Evolutionary conservation across 106 monocot genomes (phyloP).

Genomic region (Acorus gramineus): DNA sequence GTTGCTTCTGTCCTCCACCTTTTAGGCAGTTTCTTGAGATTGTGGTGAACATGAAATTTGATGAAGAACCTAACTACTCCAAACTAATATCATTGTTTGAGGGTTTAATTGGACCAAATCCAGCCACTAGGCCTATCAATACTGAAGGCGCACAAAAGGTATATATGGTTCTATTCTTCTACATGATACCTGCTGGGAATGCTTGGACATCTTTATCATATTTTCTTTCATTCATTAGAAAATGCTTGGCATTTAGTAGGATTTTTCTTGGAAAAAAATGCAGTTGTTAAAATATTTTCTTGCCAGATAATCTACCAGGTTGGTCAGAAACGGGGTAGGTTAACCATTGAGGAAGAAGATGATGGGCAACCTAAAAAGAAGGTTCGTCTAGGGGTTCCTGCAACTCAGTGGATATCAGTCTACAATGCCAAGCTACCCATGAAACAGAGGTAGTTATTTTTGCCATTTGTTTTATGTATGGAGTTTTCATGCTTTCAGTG

Average conservation of each 20-base stretch:
- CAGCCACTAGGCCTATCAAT: constrained; percentile 25
- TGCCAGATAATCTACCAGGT: constrained; percentile 25
- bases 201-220: neutral
- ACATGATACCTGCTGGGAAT: no score
- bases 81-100: constrained; percentile 29
- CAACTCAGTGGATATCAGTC: constrained; percentile 29
- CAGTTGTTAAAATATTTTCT: no score
- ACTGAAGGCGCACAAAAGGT: constrained; percentile 38
- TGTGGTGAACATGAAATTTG: constrained; percentile 30
- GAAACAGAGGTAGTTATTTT: constrained; percentile 22
- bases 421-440: constrained; percentile 25
- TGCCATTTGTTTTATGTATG: no score
- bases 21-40: constrained; percentile 28
- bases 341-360: constrained; percentile 25
- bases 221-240: neutral
- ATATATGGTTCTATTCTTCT: neutral
- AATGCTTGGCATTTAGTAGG: neutral
- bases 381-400: constrained; percentile 24
- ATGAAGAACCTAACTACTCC: constrained; percentile 35
- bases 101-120: constrained; percentile 26
- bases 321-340: constrained; percentile 27
- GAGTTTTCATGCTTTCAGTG: no score
- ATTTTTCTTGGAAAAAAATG: neutral
- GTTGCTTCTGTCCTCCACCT: constrained; percentile 26
- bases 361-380: constrained; percentile 22